Base-by-base conservation (phyloP, 139 green algal species). In the Chlamydomonas sphaeroides region DNA sequence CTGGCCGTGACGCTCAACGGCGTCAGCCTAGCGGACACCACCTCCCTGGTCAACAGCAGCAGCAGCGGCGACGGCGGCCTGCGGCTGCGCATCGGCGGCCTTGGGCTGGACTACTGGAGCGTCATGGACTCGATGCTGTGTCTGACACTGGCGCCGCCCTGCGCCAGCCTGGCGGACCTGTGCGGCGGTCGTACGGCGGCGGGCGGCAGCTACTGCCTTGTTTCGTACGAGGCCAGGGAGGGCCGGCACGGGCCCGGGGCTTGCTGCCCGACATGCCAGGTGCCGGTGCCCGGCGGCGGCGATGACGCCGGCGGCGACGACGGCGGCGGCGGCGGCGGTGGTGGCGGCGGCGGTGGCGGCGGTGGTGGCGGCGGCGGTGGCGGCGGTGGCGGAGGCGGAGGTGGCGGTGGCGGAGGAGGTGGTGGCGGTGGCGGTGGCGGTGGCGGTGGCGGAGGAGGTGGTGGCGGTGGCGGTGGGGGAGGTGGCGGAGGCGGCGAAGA, bases 251-350 rank as follows among this genome's bases (percentile, higher is more conserved):
- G n/a, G n/a, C n/a, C n/a, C n/a, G n/a, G n/a, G n/a, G n/a, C n/a
- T n/a, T 83, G 76, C 35, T 83, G 76, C 45, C 3, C 21, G 21
- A 83, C 76, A 3, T 83, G 76, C 26, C 76, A 83, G 63, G 25
- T 83, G 48, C 76, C 76, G 26, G 76, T 83, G 5, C 61, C 32
- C 30, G 75, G 51, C 32, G 75, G 61, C 18, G 39, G 39, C 21
- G 39, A 38, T 28, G 36, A 38, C 18, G 42, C 42, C 32, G 41
- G 41, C 10, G 62, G 61, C 23, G 75, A 51, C 15, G 63, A 45
- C 17, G 76, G 63, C 8, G 42, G 62, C 5, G 63, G 76, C 7
- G 62, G 76, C 3, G 76, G 76, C 15, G 62, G 62, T 3, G 74
- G 74, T 10, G 39, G 56, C 0, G 57, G 39, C 2, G 59, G 41